Conservation (phyloP, 2,329 filamentous ascomycete genomes). For the Immersiporthe knoxdaviesiana region DNA sequence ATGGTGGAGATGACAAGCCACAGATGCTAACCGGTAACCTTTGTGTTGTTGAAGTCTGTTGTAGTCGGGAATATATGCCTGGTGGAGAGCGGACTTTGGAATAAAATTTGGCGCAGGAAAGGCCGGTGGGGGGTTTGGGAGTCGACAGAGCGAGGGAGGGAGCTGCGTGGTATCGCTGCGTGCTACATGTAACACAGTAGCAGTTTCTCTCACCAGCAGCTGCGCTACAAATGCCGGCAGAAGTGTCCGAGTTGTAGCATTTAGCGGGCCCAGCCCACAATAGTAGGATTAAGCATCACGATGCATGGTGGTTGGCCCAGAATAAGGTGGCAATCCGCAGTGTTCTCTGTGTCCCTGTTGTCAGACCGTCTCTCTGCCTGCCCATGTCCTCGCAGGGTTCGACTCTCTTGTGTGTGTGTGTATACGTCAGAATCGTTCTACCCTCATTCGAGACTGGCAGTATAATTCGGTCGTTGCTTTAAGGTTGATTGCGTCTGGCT, state of each 20-base stretch:
- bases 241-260: conserved; percentile 17
- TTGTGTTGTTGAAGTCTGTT: not conserved
- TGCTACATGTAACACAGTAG: not conserved
- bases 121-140: not conserved
- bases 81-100: not conserved
- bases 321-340: not conserved
- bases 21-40: not conserved
- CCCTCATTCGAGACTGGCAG: not conserved
- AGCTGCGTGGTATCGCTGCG: conserved; percentile 17
- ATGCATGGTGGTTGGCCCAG: conserved; percentile 12
- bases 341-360: not conserved
- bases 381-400: not conserved
- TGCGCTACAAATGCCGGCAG: conserved; percentile 28
- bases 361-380: not conserved
- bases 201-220: conserved; percentile 9
- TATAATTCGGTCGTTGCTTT: conserved; percentile 11
- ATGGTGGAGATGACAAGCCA: not conserved
- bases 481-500: conserved; percentile 24
- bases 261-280: conserved; percentile 17
- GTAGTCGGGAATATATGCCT: not conserved
- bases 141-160: conserved; percentile 17
- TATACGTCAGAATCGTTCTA: not conserved
- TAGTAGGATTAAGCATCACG: conserved; percentile 15
- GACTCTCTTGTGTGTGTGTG: not conserved
- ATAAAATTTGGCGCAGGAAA: not conserved